Evolutionary conservation across 495 filamentous ascomycete species (phyloP), one percentile per base, ranked within the genome.

Genomic region (Penicillium coprophilum): DNA sequence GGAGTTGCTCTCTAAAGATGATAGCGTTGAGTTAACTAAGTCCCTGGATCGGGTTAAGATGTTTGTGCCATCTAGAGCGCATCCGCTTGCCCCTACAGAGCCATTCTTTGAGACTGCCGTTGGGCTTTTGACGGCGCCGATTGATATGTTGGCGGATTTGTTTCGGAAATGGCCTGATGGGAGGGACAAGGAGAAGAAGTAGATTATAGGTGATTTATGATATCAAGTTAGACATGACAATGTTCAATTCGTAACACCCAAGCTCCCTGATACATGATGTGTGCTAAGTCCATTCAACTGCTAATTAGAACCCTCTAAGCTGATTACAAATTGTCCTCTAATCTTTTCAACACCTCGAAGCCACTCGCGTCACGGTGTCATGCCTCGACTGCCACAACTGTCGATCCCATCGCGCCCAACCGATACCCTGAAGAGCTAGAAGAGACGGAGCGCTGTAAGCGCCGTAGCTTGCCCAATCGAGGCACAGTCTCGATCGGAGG

Each of bases 11-110:
- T 62, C 58, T 2, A 54, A 58, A 2, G 70, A 65, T 3, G 67
- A 69, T n/a, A 80, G 76, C 20, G 68, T 70, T 44, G 46, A 51
- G 13, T 55, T 87, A 47, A 77, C 81, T 3, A 72, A 68, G 24
- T 76, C 67, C 44, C 84, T 87, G 57, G 73, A 71, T 28, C 63
- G 75, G 30, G 86, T 81, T 34, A 87, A 87, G 72, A 67, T 72
- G 36, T 83, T 87, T 68, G 79, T 82, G 1, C 82, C 82, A 1
- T 81, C 80, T 0, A 72, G 80, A 15, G 76, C 77, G 44, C 83
- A 86, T 65, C 82, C 82, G 10, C 55, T 46, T 15, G 64, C 64
- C 7, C 68, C 69, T 6, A 58, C 43, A 23, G 61, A 65, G 23
- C 66, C 58, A 21, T 62, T 60, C 2, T 70, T 67, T 58, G 64